Conservation (phyloP, 2,329 filamentous ascomycete species). For the Colletotrichum tamarilloi region DNA sequence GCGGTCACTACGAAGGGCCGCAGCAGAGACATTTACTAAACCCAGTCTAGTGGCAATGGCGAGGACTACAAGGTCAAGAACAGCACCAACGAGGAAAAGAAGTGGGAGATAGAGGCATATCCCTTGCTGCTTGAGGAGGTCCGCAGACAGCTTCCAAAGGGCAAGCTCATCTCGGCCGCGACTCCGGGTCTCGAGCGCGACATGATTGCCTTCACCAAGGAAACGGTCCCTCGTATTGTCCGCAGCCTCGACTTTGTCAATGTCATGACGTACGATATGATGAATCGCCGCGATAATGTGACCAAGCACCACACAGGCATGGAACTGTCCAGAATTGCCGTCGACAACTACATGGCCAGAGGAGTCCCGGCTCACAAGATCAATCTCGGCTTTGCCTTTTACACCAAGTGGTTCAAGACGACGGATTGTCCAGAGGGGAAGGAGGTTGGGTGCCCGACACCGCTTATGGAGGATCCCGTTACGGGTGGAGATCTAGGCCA, state of each 20-base stretch:
- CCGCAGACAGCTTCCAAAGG: conserved; percentile 64
- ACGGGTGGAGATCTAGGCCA: conserved; percentile 68
- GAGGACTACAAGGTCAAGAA: conserved; percentile 70
- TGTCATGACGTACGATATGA: conserved; percentile 76
- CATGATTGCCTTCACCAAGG: conserved; percentile 73
- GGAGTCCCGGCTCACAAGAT: conserved; percentile 63
- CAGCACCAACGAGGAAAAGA: conserved; percentile 69
- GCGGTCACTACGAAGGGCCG: not conserved
- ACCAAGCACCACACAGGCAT: conserved; percentile 76
- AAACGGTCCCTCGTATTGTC: conserved; percentile 69
- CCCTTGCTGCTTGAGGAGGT: conserved; percentile 70
- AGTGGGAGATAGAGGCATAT: conserved; percentile 72
- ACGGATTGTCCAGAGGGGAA: conserved; percentile 50
- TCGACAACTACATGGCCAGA: conserved; percentile 69
- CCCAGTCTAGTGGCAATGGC: conserved; percentile 67
- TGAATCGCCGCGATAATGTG: conserved; percentile 73
- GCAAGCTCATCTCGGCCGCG: conserved; percentile 74
- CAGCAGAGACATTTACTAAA: not conserved
- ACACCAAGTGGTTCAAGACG: conserved; percentile 73
- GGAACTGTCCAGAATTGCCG: conserved; percentile 60
- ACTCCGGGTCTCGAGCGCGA: conserved; percentile 73
- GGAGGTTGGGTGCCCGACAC: conserved; percentile 66
- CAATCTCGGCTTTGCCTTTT: conserved; percentile 75
- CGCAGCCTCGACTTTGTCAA: conserved; percentile 74
- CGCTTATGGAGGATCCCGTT: conserved; percentile 66